Conservation (phyloP, 2,329 filamentous ascomycete species). For the Arthrinium phaeospermum region DNA sequence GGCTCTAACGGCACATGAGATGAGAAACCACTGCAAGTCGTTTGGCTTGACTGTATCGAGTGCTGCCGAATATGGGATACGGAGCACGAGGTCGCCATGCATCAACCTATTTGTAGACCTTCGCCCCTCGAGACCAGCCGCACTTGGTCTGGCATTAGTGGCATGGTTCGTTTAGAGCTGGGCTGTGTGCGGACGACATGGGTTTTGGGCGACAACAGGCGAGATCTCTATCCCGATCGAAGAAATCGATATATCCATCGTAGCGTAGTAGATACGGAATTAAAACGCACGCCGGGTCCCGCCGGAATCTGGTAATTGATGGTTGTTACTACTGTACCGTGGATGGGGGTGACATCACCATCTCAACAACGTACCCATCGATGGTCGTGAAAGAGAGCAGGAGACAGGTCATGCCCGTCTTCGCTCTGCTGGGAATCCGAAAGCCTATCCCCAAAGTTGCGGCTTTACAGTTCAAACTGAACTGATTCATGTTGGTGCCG, state of each 20-base stretch:
- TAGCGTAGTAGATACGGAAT: background rate
- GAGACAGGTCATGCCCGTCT: background rate
- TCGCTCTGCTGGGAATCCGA: background rate
- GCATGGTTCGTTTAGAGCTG: background rate
- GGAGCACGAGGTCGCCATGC: background rate
- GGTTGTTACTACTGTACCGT: background rate
- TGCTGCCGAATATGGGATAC: background rate
- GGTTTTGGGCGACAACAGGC: background rate
- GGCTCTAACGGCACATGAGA: background rate
- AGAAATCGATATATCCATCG: background rate
- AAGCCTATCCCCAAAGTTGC: conserved; percentile 6
- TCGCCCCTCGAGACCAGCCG: background rate
- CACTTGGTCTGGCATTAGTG: background rate
- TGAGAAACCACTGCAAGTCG: background rate
- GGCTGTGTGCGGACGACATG: background rate
- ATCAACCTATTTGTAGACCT: background rate
- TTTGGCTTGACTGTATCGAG: background rate
- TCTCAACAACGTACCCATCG: background rate
- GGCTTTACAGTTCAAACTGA: conserved; percentile 12
- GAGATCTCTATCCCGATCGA: background rate
- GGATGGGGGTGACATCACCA: background rate
- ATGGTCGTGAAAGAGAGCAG: background rate
- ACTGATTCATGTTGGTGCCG: background rate
- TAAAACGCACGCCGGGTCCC: background rate
- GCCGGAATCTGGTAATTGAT: background rate